A percentile compares a stretch with the other conserved stretches of the same genome.
phyloP scores from a whole-genome alignment of 768 basidiomycete species.

The Lactarius trivialis region DNA sequence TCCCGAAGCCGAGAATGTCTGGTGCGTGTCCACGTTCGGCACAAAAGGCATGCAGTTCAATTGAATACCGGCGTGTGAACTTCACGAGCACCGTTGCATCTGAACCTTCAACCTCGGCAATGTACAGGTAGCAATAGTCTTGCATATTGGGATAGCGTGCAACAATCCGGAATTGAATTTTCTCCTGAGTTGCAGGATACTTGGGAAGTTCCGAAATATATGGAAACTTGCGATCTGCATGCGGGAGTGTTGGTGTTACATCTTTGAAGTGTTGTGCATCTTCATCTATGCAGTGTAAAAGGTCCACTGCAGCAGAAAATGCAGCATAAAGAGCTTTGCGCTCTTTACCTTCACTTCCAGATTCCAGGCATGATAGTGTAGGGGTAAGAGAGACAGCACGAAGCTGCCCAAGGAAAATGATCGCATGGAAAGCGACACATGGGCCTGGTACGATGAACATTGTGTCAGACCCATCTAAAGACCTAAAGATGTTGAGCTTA shows the following conservation, averaged over 20 bases:
- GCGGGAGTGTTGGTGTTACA: not conserved
- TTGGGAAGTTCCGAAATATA: not conserved
- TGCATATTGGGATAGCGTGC: not conserved
- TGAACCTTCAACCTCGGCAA: not conserved
- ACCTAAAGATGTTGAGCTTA: not conserved
- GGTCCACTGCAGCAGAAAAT: not conserved
- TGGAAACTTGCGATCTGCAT: not conserved
- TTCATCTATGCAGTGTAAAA: not conserved
- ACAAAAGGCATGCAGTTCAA: conserved; percentile 1
- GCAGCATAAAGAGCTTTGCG: not conserved
- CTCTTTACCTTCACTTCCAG: not conserved
- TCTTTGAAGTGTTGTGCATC: not conserved
- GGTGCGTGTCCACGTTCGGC: not conserved
- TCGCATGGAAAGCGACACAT: not conserved
- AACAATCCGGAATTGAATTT: not conserved
- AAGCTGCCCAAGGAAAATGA: not conserved
- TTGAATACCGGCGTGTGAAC: not conserved
- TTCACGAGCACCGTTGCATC: no score
- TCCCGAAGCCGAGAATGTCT: not conserved
- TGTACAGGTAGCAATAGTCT: not conserved
- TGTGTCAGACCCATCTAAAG: not conserved
- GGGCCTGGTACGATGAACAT: not conserved
- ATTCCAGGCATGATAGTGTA: not conserved
- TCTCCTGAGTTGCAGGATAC: not conserved
- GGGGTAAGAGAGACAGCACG: not conserved